Base-by-base conservation (phyloP, 192 early-diverging fungal species). In the Coemansia guatemalensis region DNA sequence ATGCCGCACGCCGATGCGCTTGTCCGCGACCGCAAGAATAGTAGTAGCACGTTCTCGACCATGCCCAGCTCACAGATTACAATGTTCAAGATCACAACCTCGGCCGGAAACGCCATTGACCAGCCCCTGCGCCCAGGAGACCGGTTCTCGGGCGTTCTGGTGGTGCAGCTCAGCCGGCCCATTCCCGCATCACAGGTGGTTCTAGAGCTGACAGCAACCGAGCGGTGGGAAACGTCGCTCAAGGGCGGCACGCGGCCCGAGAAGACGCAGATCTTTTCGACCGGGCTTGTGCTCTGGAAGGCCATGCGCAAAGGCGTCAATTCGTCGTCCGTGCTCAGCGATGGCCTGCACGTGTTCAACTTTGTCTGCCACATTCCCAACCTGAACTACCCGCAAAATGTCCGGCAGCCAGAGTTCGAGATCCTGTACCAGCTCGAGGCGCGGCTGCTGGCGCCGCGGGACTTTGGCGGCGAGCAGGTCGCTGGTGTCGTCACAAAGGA, bases 321-420 rank as follows among this genome's bases (percentile, higher is more conserved):
- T 18, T 67, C 68, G 23, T 80, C 78, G 33, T 70, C 78, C 39
- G 78, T 80, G 47, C 78, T 80, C 17, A 71, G 67, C 50, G 78
- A 80, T 60, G 78, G 78, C 24, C 56, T 74, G 23, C 78, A 80
- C 26, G 72, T 74, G 54, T 80, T 68, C 55, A 80, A 80, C 65
- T 80, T 80, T 56, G 22, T 51, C 27, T 80, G 78, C 59, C 68
- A 70, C 35, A 74, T 80, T 58, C 78, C 78, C 21, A 61, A 74
- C 48, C 53, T 80, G 56, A 80, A 80, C 59, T 80, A 80, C 58
- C 78, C 78, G 24, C 78, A 80, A 61, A 73, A 44, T 48, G 50
- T 71, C 22, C 53, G 59, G 26, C 58, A 62, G 21, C 20, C 61
- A 8, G 67, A 74, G 65, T 80, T 53, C 51, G 72, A 74, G 7